Conservation (phyloP, 345 rosid genomes). For the Erucastrum elatum region DNA sequence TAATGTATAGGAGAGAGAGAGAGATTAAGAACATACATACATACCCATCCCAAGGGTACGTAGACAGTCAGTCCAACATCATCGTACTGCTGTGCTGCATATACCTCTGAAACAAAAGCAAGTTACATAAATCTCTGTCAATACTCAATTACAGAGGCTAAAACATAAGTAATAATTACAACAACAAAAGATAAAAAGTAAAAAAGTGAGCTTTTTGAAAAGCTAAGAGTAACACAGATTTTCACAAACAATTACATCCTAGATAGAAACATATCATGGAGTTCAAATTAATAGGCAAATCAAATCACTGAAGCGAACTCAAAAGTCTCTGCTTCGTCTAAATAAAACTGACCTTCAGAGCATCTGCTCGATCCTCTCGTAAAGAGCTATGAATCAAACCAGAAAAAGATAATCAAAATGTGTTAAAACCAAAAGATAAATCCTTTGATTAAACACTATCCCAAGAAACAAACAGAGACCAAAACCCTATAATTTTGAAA, state of each 20-base stretch:
- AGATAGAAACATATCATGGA: background rate
- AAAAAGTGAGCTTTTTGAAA: background rate
- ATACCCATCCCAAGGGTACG: slow-evolving; percentile 97
- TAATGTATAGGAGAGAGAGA: background rate
- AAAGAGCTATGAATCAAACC: background rate
- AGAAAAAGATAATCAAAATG: background rate
- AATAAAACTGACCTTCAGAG: too few species aligned
- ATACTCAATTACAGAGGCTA: background rate
- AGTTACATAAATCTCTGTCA: background rate
- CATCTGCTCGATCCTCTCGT: background rate
- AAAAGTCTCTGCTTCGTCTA: background rate
- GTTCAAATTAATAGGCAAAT: background rate
- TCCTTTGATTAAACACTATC: too few species aligned
- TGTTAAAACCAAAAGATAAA: too few species aligned
- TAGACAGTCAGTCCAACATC: slow-evolving; percentile 88
- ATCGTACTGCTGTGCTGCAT: slow-evolving; percentile 88
- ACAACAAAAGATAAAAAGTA: background rate
- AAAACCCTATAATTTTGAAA: too few species aligned
- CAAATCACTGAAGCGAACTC: background rate
- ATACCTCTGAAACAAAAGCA: slow-evolving; percentile 59
- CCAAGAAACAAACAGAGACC: too few species aligned
- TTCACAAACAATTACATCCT: background rate
- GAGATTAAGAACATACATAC: background rate
- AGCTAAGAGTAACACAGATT: background rate
- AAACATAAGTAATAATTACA: background rate